Percentiles rank a stretch among this genome's conserved stretches.
Conservation (phyloP, 257 asterid genomes). For the Nicotiana sylvestris region DNA sequence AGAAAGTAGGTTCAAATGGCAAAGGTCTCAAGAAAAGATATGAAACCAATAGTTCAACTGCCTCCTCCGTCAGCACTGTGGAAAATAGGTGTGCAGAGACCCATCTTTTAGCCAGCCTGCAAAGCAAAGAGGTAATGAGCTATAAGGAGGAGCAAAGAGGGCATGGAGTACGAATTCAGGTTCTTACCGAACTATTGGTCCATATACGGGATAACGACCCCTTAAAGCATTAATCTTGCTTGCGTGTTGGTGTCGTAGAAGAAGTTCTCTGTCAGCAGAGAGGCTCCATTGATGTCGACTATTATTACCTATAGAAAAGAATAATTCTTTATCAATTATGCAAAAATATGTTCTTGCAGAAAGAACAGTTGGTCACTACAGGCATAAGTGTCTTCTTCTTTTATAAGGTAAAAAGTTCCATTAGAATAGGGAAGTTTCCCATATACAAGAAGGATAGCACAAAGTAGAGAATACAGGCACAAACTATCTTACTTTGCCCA, state of each 20-base stretch:
- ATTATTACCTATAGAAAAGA: constrained; percentile 29
- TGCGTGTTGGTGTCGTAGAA: constrained; percentile 76
- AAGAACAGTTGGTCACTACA: neutral
- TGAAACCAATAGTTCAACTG: constrained; percentile 89
- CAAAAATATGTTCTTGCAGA: constrained; percentile 7
- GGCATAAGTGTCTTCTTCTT: neutral
- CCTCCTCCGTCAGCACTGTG: constrained; percentile 66
- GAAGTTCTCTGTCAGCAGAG: constrained; percentile 64
- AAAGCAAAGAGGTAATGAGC: constrained; percentile 3
- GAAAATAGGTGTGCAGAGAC: constrained; percentile 90
- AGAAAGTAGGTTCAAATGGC: constrained; percentile 75
- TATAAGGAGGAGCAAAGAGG: neutral
- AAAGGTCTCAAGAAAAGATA: constrained; percentile 73
- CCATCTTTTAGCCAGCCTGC: constrained; percentile 98
- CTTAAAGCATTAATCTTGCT: constrained; percentile 88
- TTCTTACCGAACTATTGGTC: constrained; percentile 77
- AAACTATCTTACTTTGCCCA: constrained; percentile 43
- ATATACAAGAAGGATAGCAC: neutral
- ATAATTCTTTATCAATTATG: neutral
- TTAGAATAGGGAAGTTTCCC: constrained; percentile 8
- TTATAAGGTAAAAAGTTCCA: neutral
- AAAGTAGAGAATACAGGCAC: constrained; percentile 4
- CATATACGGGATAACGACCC: constrained; percentile 80
- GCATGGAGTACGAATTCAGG: constrained; percentile 8
- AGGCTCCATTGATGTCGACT: constrained; percentile 51